These are phyloP conservation scores for Rhynchosporium agropyri DNA, from an alignment of 2,329 filamentous ascomycete genomes.

Conservation along the genomic window DNA sequence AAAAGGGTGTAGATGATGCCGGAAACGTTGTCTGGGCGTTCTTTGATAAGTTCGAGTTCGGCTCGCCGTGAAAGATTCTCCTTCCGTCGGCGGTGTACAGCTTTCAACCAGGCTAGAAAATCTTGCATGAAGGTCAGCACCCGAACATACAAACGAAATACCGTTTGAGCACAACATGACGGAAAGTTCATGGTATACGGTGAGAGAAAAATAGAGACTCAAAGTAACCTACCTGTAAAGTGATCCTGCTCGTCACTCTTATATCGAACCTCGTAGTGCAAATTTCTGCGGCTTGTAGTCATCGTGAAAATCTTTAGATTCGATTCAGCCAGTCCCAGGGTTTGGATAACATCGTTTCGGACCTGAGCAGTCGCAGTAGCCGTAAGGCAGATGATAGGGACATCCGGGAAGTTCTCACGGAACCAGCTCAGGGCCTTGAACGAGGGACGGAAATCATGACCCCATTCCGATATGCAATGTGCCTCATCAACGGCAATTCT, in stretches of 20 bases:
- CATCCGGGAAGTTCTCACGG: constrained; percentile 75
- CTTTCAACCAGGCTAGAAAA: constrained; percentile 75
- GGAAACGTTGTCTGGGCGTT: constrained; percentile 65
- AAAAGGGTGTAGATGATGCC: constrained; percentile 82
- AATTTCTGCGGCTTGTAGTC: constrained; percentile 79
- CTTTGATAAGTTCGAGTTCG: constrained; percentile 57
- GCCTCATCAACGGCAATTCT: constrained; percentile 92
- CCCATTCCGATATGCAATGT: constrained; percentile 98
- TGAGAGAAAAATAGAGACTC: neutral
- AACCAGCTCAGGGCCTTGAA: constrained; percentile 90
- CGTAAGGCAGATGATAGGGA: constrained; percentile 90
- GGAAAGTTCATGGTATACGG: neutral
- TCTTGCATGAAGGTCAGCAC: constrained; percentile 46
- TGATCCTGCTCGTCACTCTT: constrained; percentile 74
- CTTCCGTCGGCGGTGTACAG: constrained; percentile 71
- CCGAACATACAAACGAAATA: constrained; percentile 2
- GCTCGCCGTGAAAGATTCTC: constrained; percentile 56
- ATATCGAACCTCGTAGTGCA: constrained; percentile 89
- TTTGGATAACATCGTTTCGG: constrained; percentile 77
- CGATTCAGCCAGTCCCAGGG: constrained; percentile 66
- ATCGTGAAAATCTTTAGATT: constrained; percentile 77
- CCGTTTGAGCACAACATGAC: neutral
- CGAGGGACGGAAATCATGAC: constrained; percentile 92
- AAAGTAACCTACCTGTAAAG: constrained; percentile 48
- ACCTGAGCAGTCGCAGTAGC: constrained; percentile 86